phyloP scores from a whole-genome alignment of 2,329 filamentous ascomycete species.

The Aureobasidium sp. region DNA sequence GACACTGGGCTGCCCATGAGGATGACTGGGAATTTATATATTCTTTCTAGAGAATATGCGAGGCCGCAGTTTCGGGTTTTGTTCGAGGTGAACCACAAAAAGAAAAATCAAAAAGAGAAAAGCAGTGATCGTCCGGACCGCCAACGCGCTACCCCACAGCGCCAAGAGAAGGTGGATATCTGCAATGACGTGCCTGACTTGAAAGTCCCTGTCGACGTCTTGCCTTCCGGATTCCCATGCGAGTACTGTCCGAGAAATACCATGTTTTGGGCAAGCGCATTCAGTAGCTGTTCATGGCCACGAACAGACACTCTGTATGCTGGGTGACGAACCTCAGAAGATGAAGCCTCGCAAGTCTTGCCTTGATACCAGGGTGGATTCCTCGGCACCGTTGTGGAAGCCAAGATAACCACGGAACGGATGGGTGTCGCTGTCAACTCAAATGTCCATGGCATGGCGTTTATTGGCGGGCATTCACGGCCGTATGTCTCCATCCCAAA shows the following conservation, averaged over 20 bases:
- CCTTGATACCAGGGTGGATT: background rate
- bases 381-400: background rate
- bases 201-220: conserved; percentile 1
- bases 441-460: conserved; percentile 10
- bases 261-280: background rate
- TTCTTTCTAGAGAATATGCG: too few relatives aligned
- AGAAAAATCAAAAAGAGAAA: background rate
- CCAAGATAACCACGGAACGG: conserved; percentile 14
- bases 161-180: conserved; percentile 1
- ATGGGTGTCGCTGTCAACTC: conserved; percentile 13
- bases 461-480: conserved; percentile 20
- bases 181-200: conserved; percentile 8
- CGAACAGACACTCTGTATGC: too few relatives aligned
- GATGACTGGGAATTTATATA: background rate
- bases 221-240: background rate
- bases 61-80: background rate
- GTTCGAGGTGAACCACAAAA: background rate
- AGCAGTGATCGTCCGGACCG: conserved; percentile 2
- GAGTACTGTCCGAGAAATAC: background rate
- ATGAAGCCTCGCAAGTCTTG: background rate
- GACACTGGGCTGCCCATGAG: background rate
- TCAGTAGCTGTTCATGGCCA: too few relatives aligned
- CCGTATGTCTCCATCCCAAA: background rate
- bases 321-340: too few relatives aligned
- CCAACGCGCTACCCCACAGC: conserved; percentile 9